Evolutionary conservation across 1,139 yeast species (phyloP), one percentile per base, ranked within the genome.

Genomic region (Hanseniaspora uvarum): DNA sequence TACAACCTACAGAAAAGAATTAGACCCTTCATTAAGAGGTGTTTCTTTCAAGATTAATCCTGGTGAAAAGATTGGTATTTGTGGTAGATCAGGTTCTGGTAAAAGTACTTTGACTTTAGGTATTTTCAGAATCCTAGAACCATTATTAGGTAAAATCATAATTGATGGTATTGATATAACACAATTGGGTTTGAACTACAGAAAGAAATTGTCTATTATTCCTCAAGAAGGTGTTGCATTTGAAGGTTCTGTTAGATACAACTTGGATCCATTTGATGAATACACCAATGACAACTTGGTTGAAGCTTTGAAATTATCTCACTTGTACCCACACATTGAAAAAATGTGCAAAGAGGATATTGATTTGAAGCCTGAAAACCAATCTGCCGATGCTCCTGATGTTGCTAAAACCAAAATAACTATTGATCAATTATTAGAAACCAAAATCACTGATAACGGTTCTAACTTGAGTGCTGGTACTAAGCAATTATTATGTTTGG

Each of bases 31-130:
- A 3, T 68, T 85, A 61, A 75, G 73, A 52, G 70, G 77, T 48
- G 70, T 85, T 51, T 68, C 70, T 37, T 63, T 84, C 47, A 68
- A 71, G 2, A 76, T 85, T 56, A 70, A 74, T 31, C 73, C 86
- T 3, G 70, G 70, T 18, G 92, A 85, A 60, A 85, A 85, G 62
- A 71, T 85, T 58, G 94, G 94, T 45, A 80, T 85, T 58, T 92
- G 84, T 18, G 95, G 95, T 10, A 74, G 95, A 59, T 85, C 94
- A 0, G 95, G 95, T 43, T 89, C 94, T 0, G 95, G 95, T 23
- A 85, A 85, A 65, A 80, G 86, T 37, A 78, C 89, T 1, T 68
- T 85, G 49, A 79, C 86, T 0, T 67, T 83, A 61, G 83, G 92
- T 0, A 66, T 85, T n/a, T 85, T 83, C 70, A 72, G 95, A 58